Base-by-base conservation (phyloP, 768 basidiomycete species). In the Kwoniella sp. region DNA sequence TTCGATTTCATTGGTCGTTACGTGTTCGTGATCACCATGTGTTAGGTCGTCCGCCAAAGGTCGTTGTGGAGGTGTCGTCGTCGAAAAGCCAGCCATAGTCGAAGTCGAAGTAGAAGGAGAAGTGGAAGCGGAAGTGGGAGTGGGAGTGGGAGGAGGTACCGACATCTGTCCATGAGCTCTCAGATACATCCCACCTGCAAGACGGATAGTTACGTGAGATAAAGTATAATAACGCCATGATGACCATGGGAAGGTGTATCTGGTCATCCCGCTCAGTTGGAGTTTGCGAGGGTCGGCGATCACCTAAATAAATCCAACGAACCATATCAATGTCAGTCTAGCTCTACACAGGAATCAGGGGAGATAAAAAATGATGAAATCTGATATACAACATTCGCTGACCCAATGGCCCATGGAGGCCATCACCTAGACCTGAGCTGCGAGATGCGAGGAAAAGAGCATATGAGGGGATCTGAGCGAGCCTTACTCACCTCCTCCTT, bases 151-250 rank as follows among this genome's bases (percentile, higher is more conserved):
- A 19, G 7, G 12, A 5, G 48, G 48, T 49, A 58, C 30, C 37
- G 51, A 59, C 33, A 58, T 29, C 58, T 58, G 58, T 47, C 66
- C 73, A 67, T 75, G 67, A 75, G 73, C 71, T 58, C 49, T 57
- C 25, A 72, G 33, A 56, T 63, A 70, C 55, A 60, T 48, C 29
- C 24, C 52, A 30, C 25, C 63, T 19, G 62, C 9, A 13, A 58
- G 48, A 50, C 60, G 36, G 37, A 49, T 29, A 70, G 69, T 67
- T 73, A 77, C 79, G 55, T 80, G 75, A 51, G 73, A 71, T 5
- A 76, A 9, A 4, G 70, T 60, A 40, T 78, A 80, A 55, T 77
- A 78, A 49, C 68, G 70, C 79, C 79, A 80, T 13, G 71, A 67
- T 2, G 71, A 68, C 79, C 79, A 80, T 15, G 69, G 68, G 66